Evolutionary conservation across 192 early-diverging fungal species (phyloP).

Genomic region (Umbelopsis sp.): DNA sequence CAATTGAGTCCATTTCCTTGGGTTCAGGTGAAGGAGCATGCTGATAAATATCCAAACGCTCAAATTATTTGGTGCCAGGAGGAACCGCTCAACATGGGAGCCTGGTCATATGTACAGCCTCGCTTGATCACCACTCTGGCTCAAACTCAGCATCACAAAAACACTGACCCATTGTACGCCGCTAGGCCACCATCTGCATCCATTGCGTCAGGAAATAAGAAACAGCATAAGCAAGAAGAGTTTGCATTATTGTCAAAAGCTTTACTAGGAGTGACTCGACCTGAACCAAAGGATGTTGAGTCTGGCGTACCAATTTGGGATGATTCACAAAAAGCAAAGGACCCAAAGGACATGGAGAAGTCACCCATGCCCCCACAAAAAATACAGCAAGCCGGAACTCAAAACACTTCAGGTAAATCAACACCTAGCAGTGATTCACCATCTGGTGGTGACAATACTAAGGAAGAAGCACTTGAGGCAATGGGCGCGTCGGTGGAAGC

Average conservation of each 20-base stretch:
- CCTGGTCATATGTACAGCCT: slow-evolving; percentile 88
- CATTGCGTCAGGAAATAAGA: slow-evolving; percentile 92
- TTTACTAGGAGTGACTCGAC: slow-evolving; percentile 65
- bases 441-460: background rate
- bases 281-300: slow-evolving; percentile 65
- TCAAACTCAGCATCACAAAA: slow-evolving; percentile 70
- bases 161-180: slow-evolving; percentile 54
- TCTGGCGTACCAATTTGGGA: slow-evolving; percentile 72
- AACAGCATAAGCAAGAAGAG: slow-evolving; percentile 87
- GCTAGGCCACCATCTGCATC: slow-evolving; percentile 88
- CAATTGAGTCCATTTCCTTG: slow-evolving; percentile 96
- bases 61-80: slow-evolving; percentile 97
- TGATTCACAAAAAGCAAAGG: background rate
- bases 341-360: background rate
- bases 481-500: slow-evolving; percentile 2
- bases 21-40: slow-evolving; percentile 79
- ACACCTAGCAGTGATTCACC: background rate
- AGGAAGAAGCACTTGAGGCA: background rate
- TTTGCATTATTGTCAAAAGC: slow-evolving; percentile 72
- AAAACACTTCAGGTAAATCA: background rate
- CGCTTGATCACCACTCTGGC: slow-evolving; percentile 81
- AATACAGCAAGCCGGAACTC: background rate
- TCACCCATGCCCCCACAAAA: background rate
- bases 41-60: slow-evolving; percentile 90
- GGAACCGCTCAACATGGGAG: slow-evolving; percentile 93